Conservation (phyloP, 495 filamentous ascomycete genomes). For the Penicillium mononematosum region DNA sequence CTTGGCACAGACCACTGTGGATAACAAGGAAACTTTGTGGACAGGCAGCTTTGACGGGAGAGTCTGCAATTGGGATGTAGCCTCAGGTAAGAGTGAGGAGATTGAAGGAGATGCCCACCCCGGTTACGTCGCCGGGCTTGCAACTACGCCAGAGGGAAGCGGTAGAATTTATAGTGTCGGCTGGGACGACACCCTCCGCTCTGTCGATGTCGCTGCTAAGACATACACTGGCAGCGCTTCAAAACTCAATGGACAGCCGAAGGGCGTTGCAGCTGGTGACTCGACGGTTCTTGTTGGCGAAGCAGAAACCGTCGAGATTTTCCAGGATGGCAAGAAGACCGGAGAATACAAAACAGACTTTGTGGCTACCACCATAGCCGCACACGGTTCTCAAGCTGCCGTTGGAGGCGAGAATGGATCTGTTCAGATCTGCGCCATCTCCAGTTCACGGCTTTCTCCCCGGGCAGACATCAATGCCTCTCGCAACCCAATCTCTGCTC, state of each 20-base stretch:
- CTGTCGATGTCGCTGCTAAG: slow-evolving; percentile 60
- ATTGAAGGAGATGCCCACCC: slow-evolving; percentile 78
- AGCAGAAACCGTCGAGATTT: slow-evolving; percentile 62
- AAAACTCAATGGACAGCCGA: slow-evolving; percentile 61
- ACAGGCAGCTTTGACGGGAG: slow-evolving; percentile 91
- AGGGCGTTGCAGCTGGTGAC: slow-evolving; percentile 50
- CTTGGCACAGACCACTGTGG: slow-evolving; percentile 51
- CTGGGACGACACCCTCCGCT: slow-evolving; percentile 93
- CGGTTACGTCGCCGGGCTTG: slow-evolving; percentile 78
- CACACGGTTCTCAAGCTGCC: slow-evolving; percentile 63
- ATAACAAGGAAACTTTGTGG: slow-evolving; percentile 58
- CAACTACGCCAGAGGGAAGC: slow-evolving; percentile 50
- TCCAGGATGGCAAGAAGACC: slow-evolving; percentile 55
- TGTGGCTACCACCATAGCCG: slow-evolving; percentile 70
- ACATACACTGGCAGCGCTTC: slow-evolving; percentile 55
- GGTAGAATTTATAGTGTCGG: slow-evolving; percentile 77
- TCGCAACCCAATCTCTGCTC: slow-evolving; percentile 45
- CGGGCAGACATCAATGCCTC: slow-evolving; percentile 44
- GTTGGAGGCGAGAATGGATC: slow-evolving; percentile 70
- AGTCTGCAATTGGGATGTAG: slow-evolving; percentile 76
- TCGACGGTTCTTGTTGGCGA: slow-evolving; percentile 63
- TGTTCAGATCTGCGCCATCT: slow-evolving; percentile 67
- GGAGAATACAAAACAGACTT: slow-evolving; percentile 61
- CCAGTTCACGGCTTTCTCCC: slow-evolving; percentile 46
- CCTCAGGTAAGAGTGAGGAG: slow-evolving; percentile 60